A percentile compares a stretch with the other conserved stretches of the same genome.
Evolutionary conservation across 2,329 filamentous ascomycete species (phyloP).

Genomic region (Neofusicoccum ribis): DNA sequence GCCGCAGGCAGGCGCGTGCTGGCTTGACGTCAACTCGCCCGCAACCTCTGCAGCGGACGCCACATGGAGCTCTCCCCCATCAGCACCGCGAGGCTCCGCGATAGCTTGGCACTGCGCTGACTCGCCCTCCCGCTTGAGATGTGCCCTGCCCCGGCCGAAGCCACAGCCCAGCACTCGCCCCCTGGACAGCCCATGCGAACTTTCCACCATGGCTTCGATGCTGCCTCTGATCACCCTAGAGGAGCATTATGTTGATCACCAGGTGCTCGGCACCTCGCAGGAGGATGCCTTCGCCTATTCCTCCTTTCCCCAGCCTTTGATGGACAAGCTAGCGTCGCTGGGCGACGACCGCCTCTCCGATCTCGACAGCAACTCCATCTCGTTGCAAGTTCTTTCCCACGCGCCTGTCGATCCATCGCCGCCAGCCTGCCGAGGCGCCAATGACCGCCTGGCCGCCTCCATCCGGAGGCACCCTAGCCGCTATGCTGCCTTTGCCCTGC

Average conservation of each 20-base stretch:
- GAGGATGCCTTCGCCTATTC: slow-evolving; percentile 13
- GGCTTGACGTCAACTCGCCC: slow-evolving; percentile 7
- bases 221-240: slow-evolving; percentile 17
- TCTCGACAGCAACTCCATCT: slow-evolving; percentile 18
- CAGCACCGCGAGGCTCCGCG: slow-evolving; percentile 4
- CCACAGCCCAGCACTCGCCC: slow-evolving; percentile 1
- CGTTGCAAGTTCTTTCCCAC: slow-evolving; percentile 18
- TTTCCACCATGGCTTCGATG: slow-evolving; percentile 8
- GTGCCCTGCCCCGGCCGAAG: neutral
- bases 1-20: slow-evolving; percentile 1
- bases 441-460: slow-evolving; percentile 17
- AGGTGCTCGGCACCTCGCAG: slow-evolving; percentile 6
- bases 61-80: slow-evolving; percentile 14
- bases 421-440: slow-evolving; percentile 6
- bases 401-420: slow-evolving; percentile 18
- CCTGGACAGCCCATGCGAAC: neutral
- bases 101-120: slow-evolving; percentile 15
- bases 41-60: slow-evolving; percentile 15
- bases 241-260: slow-evolving; percentile 17
- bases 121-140: slow-evolving; percentile 5
- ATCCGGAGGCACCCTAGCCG: slow-evolving; percentile 30
- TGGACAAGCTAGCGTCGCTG: slow-evolving; percentile 15
- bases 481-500: slow-evolving; percentile 45
- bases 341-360: slow-evolving; percentile 18
- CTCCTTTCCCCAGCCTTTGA: slow-evolving; percentile 2